Evolutionary conservation across 495 filamentous ascomycete genomes (phyloP).

Genomic region (Darksidea phi): DNA sequence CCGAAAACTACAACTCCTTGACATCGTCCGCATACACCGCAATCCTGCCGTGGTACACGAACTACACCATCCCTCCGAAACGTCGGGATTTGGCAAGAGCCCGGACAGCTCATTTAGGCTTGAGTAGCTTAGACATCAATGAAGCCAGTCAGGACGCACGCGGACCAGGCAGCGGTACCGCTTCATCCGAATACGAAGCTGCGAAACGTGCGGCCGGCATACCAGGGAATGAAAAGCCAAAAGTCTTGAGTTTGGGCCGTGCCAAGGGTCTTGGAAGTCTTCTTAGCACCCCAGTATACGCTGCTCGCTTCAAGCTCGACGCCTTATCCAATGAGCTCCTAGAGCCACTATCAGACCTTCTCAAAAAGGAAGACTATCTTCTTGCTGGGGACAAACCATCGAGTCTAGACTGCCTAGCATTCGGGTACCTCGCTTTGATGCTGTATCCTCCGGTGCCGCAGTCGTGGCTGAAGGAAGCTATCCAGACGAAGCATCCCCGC

Average conservation of each 20-base stretch:
- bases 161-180: constrained; percentile 30
- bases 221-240: constrained; percentile 26
- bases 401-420: constrained; percentile 73
- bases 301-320: constrained; percentile 65
- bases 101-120: constrained; percentile 71
- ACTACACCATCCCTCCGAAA: constrained; percentile 72
- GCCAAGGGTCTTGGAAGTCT: constrained; percentile 38
- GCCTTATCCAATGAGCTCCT: constrained; percentile 67
- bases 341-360: constrained; percentile 62
- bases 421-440: constrained; percentile 75
- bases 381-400: constrained; percentile 52
- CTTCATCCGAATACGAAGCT: constrained; percentile 25
- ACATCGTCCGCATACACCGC: constrained; percentile 74
- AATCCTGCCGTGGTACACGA: constrained; percentile 77
- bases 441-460: constrained; percentile 68
- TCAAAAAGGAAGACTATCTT: constrained; percentile 57
- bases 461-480: constrained; percentile 64
- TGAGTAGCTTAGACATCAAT: constrained; percentile 65
- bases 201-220: constrained; percentile 35
- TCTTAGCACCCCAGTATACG: constrained; percentile 40
- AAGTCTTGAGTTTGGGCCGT: constrained; percentile 35
- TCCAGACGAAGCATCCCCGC: constrained; percentile 56
- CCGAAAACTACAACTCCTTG: constrained; percentile 70
- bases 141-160: background rate
- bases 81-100: constrained; percentile 64